Conservation (phyloP, 108 stramenopile species). For the Epithemia pelagica region DNA sequence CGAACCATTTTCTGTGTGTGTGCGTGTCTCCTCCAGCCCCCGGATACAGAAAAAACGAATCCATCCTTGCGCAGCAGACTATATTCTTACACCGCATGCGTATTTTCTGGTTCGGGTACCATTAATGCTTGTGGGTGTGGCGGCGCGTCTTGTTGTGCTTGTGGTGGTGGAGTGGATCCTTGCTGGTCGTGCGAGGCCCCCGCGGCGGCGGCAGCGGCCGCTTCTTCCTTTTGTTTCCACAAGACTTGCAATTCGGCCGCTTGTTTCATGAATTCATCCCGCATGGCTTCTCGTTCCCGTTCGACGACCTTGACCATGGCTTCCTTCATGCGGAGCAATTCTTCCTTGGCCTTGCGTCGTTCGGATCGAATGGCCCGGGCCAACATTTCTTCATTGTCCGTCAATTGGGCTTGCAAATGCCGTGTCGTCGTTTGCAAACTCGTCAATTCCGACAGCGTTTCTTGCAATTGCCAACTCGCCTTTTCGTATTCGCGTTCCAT, state of each 20-base stretch:
- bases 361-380: slow-evolving; percentile 9
- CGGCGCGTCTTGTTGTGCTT: too few relatives aligned
- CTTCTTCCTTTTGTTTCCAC: slow-evolving; percentile 2
- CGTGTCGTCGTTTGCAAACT: slow-evolving; percentile 8
- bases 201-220: neutral
- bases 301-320: slow-evolving; percentile 19
- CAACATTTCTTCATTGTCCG: slow-evolving; percentile 21
- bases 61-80: too few relatives aligned
- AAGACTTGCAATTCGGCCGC: slow-evolving; percentile 11
- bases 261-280: slow-evolving; percentile 15
- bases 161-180: too few relatives aligned
- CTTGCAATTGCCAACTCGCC: slow-evolving; percentile 19
- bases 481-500: slow-evolving; percentile 22
- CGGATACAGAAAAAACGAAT: too few relatives aligned
- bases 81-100: too few relatives aligned
- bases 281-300: slow-evolving; percentile 17
- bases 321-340: slow-evolving; percentile 20
- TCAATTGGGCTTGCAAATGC: slow-evolving; percentile 19
- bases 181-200: too few relatives aligned
- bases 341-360: slow-evolving; percentile 15
- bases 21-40: too few relatives aligned
- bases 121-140: too few relatives aligned
- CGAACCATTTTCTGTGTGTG: too few relatives aligned
- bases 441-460: slow-evolving; percentile 15
- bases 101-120: too few relatives aligned